These are phyloP conservation scores for Tubosaeta sp. DNA, from an alignment of 768 basidiomycete species.

Conservation along the genomic window DNA sequence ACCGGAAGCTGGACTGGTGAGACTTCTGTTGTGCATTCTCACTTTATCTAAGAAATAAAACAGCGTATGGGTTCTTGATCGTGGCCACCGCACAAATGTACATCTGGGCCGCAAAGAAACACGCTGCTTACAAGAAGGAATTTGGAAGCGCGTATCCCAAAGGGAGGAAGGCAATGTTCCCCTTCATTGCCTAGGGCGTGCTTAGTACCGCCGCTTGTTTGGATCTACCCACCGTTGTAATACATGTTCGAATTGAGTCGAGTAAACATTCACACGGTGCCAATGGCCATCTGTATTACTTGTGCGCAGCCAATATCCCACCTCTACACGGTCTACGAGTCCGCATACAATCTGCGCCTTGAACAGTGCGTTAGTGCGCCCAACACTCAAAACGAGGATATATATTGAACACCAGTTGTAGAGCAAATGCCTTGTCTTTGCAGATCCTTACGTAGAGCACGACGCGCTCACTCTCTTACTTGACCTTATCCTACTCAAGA, in stretches of 20 bases:
- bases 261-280: neutral
- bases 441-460: conserved; percentile 86
- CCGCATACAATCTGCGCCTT: conserved; percentile 71
- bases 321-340: conserved; percentile 80
- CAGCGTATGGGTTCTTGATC: conserved; percentile 63
- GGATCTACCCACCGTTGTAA: no score
- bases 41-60: neutral
- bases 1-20: conserved; percentile 72
- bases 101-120: conserved; percentile 90
- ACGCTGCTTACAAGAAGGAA: conserved; percentile 85
- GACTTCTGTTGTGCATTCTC: conserved; percentile 24
- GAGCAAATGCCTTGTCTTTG: conserved; percentile 62
- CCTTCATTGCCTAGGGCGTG: conserved; percentile 41
- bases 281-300: conserved; percentile 78
- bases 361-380: conserved; percentile 71
- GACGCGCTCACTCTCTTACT: conserved; percentile 68
- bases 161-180: conserved; percentile 73
- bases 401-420: conserved; percentile 24
- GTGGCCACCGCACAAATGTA: conserved; percentile 68
- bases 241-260: no score
- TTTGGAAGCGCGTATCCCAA: conserved; percentile 83
- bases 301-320: conserved; percentile 63
- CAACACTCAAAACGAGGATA: neutral
- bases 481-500: conserved; percentile 78
- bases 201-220: no score